A percentile compares a stretch with the other conserved stretches of the same genome.
Conservation (phyloP, 352 stramenopile genomes). For the Phytophthora vignae region DNA sequence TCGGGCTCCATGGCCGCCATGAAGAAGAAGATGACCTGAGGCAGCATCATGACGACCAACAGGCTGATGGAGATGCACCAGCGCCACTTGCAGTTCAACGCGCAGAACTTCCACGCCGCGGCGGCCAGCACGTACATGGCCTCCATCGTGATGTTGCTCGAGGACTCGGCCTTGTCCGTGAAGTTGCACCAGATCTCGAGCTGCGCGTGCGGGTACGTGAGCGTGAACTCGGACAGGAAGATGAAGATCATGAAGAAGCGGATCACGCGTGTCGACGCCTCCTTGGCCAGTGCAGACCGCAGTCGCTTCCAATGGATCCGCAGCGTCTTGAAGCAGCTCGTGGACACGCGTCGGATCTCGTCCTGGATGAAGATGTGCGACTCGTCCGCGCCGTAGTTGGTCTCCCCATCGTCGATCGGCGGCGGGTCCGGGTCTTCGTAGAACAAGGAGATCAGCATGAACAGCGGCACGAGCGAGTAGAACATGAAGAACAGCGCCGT, state of each 20-base stretch:
- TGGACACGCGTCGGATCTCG: slow-evolving; percentile 1
- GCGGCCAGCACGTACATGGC: slow-evolving; percentile 51
- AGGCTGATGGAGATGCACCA: slow-evolving; percentile 6
- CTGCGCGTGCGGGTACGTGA: slow-evolving; percentile 55
- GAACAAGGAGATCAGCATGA: slow-evolving; percentile 47
- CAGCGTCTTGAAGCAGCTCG: slow-evolving; percentile 15
- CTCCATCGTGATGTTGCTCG: slow-evolving; percentile 58
- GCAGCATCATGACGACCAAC: neutral
- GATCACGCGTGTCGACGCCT: slow-evolving; percentile 54
- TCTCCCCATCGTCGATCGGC: slow-evolving; percentile 31
- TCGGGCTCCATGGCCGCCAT: slow-evolving; percentile 37
- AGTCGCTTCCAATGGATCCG: slow-evolving; percentile 34
- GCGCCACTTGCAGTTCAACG: slow-evolving; percentile 59
- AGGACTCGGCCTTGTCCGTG: slow-evolving; percentile 48
- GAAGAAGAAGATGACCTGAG: slow-evolving; percentile 18
- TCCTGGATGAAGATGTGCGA: slow-evolving; percentile 6
- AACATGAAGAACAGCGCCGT: slow-evolving; percentile 65
- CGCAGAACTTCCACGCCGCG: slow-evolving; percentile 55
- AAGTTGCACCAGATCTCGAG: slow-evolving; percentile 56
- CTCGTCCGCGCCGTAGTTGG: slow-evolving; percentile 16
- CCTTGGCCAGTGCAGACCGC: slow-evolving; percentile 37
- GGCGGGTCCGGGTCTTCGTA: slow-evolving; percentile 43
- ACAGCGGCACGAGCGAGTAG: slow-evolving; percentile 50
- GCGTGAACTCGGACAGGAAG: slow-evolving; percentile 66
- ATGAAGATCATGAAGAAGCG: slow-evolving; percentile 69